phyloP scores from a whole-genome alignment of 2,329 filamentous ascomycete species.

The Ustilaginoidea virens region DNA sequence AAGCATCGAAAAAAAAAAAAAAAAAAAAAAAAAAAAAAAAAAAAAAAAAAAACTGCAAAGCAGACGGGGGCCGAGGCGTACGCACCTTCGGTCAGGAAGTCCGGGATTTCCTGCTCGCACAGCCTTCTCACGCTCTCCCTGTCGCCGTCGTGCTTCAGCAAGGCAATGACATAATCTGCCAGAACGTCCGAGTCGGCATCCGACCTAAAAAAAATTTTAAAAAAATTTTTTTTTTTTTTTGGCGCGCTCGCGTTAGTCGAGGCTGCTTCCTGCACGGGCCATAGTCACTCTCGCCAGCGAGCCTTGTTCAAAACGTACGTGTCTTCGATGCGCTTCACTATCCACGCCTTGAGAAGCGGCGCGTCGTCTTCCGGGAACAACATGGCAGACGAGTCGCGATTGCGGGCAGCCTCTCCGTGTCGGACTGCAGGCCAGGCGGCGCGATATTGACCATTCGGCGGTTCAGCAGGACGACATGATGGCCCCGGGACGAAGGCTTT shows the following conservation, averaged over 20 bases:
- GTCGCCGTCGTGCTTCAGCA: slow-evolving; percentile 55
- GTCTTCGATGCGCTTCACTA: slow-evolving; percentile 61
- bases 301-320: slow-evolving; percentile 37
- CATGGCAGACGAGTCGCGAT: slow-evolving; percentile 23
- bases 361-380: slow-evolving; percentile 47
- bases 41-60: too few species aligned
- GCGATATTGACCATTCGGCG: too few species aligned
- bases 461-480: too few species aligned
- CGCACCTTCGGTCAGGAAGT: slow-evolving; percentile 55
- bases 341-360: slow-evolving; percentile 56
- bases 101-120: slow-evolving; percentile 56
- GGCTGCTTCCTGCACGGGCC: too few species aligned
- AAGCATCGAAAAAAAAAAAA: too few species aligned
- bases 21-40: too few species aligned
- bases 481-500: too few species aligned
- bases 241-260: too few species aligned
- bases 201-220: slow-evolving; percentile 31
- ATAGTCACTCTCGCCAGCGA: too few species aligned
- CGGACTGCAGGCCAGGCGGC: too few species aligned
- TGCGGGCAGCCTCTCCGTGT: background rate
- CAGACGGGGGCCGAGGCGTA: too few species aligned
- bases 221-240: too few species aligned
- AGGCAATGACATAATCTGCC: slow-evolving; percentile 69
- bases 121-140: slow-evolving; percentile 47
- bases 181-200: slow-evolving; percentile 71